Evolutionary conservation across 2,329 filamentous ascomycete species (phyloP), one percentile per base, ranked within the genome.

Genomic region (Pseudocercospora fijiensis): DNA sequence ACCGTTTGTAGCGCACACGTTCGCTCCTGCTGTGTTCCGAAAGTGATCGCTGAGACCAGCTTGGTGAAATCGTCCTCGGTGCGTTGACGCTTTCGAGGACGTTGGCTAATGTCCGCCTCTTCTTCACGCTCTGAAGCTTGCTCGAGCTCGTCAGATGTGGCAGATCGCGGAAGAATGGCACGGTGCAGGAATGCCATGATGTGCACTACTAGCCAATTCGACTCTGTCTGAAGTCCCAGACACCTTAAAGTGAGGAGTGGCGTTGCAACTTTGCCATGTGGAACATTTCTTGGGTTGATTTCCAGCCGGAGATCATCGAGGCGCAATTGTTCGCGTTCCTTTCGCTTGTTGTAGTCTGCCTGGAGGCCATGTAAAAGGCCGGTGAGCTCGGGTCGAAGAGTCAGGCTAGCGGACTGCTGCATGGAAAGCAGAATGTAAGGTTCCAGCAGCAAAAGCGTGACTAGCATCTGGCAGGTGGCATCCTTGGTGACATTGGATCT

Each of bases 321-420:
- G 67, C 92, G 89, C 10, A 98, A 81, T 41, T 88, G 85, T 55
- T 90, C 88, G 63, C 86, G 86, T 55, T 90, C 87, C 37, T 86
- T 82, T 65, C 92, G 85, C 67, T 83, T 88, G 3, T 86, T 82
- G 76, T 98, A 98, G 71, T 97, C 94, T 8, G 79, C 79, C 80
- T 88, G 89, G n/a, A 99, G 78, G 3, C 84, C 81, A 51, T 92
- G 88, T 33, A 88, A 74, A 1, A 97, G 76, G n/a, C 85, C 84
- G 67, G 89, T 85, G 5, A 96, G 45, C 22, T 76, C 74, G 43
- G 58, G 22, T n/a, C 64, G 61, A 22, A 76, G 49, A n/a, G 60
- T 33, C n/a, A 66, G 33, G 7, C 51, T 57, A 16, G 64, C 57
- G 16, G 70, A 64, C 22, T 66, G 61, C 6, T 72, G 68, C 28